A percentile compares a stretch with the other conserved stretches of the same genome.
Conservation (phyloP, 2,329 filamentous ascomycete species). For the Penicillium brasilianum region DNA sequence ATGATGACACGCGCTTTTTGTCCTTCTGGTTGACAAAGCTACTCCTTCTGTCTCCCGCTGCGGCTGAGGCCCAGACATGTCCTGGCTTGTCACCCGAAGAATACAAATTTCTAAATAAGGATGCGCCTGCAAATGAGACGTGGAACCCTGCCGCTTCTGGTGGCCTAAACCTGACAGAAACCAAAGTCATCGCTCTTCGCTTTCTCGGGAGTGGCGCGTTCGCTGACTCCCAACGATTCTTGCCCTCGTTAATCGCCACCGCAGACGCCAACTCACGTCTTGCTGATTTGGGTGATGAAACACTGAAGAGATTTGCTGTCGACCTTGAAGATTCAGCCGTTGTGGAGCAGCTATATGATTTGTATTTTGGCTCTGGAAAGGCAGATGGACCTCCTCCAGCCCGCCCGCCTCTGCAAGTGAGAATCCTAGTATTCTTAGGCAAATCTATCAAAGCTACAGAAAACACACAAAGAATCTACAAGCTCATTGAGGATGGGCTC, state of each 20-base stretch:
- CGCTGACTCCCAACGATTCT: slow-evolving; percentile 77
- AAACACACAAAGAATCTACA: slow-evolving; percentile 70
- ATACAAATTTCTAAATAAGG: slow-evolving; percentile 71
- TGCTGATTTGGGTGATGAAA: slow-evolving; percentile 83
- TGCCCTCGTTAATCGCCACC: slow-evolving; percentile 82
- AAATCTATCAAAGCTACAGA: slow-evolving; percentile 77
- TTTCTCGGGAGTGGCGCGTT: slow-evolving; percentile 88
- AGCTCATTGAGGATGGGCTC: slow-evolving; percentile 71
- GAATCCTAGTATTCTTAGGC: slow-evolving; percentile 74
- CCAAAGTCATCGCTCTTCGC: slow-evolving; percentile 70
- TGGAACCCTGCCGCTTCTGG: slow-evolving; percentile 67
- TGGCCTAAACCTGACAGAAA: slow-evolving; percentile 70
- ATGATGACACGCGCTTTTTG: slow-evolving; percentile 75
- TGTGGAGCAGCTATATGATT: slow-evolving; percentile 69
- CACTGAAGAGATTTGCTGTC: slow-evolving; percentile 76
- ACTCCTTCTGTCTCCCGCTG: slow-evolving; percentile 67
- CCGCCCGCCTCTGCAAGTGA: slow-evolving; percentile 74
- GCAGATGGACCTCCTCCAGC: slow-evolving; percentile 52
- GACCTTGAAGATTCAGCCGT: slow-evolving; percentile 70
- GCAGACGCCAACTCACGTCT: slow-evolving; percentile 82
- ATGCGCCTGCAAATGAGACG: slow-evolving; percentile 51
- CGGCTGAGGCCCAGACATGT: slow-evolving; percentile 50
- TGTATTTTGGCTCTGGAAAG: slow-evolving; percentile 69
- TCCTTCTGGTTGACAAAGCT: slow-evolving; percentile 78
- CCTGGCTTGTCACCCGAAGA: slow-evolving; percentile 70